phyloP scores from a whole-genome alignment of 495 filamentous ascomycete genomes.

The Aspergillus heteromorphus region DNA sequence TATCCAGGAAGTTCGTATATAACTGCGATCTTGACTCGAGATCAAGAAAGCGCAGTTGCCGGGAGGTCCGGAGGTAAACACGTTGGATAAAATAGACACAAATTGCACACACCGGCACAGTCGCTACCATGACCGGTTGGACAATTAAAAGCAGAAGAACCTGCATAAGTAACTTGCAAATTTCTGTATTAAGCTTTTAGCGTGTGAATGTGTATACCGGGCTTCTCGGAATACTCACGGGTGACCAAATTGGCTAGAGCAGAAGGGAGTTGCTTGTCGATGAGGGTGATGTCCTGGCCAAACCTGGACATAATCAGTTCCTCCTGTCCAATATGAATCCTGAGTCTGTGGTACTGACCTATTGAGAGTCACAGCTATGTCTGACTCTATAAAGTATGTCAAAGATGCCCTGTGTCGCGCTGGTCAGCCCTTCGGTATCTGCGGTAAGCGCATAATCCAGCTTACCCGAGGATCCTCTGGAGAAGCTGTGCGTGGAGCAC shows the following conservation, averaged over 20 bases:
- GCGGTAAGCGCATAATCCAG: not conserved
- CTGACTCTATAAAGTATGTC: not conserved
- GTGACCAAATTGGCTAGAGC: slow-evolving; percentile 11
- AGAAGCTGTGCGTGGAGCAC: not conserved
- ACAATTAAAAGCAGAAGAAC: slow-evolving; percentile 24
- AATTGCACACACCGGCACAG: slow-evolving; percentile 8
- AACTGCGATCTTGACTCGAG: slow-evolving; percentile 28
- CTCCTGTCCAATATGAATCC: not conserved
- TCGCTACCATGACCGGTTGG: slow-evolving; percentile 5
- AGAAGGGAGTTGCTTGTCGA: slow-evolving; percentile 22
- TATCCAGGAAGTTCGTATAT: not conserved
- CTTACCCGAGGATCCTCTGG: not conserved
- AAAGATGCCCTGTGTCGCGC: not conserved
- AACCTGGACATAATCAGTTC: not conserved
- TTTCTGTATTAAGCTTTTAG: slow-evolving; percentile 2
- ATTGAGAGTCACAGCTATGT: not conserved
- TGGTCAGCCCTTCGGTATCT: not conserved
- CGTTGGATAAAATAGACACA: slow-evolving; percentile 14
- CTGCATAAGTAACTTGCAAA: slow-evolving; percentile 22
- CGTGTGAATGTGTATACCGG: no score
- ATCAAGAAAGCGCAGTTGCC: slow-evolving; percentile 17
- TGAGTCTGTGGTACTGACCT: not conserved
- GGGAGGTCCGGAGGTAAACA: slow-evolving; percentile 15
- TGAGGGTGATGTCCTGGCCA: not conserved
- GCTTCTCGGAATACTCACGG: slow-evolving; percentile 18